phyloP scores from a whole-genome alignment of 495 filamentous ascomycete genomes.

The Antarctomyces pellizariae region DNA sequence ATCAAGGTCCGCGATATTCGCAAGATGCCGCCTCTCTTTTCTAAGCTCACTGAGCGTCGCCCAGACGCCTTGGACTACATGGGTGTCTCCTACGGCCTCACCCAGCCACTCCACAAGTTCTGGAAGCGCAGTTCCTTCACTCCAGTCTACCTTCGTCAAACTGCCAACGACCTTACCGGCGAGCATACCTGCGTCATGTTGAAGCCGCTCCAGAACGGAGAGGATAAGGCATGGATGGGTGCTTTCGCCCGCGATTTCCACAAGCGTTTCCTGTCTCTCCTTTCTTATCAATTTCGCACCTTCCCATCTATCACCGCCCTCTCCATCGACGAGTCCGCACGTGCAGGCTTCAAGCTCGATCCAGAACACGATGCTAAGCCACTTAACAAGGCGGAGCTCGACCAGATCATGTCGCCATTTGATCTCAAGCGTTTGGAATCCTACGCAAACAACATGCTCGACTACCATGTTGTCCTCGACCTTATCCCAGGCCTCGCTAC shows the following conservation, averaged over 20 bases:
- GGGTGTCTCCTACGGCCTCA: constrained; percentile 88
- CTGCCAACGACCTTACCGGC: constrained; percentile 83
- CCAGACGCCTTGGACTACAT: constrained; percentile 73
- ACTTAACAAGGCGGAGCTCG: constrained; percentile 49
- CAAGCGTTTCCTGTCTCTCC: constrained; percentile 59
- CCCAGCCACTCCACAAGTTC: constrained; percentile 74
- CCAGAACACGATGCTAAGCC: constrained; percentile 20
- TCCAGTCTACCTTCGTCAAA: constrained; percentile 89
- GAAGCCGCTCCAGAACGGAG: constrained; percentile 38
- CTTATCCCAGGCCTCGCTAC: constrained; percentile 61
- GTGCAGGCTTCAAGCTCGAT: constrained; percentile 40
- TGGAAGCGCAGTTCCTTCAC: constrained; percentile 77
- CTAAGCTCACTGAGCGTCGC: constrained; percentile 63
- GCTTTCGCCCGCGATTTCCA: constrained; percentile 89
- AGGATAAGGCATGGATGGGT: constrained; percentile 60
- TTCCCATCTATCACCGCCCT: constrained; percentile 66
- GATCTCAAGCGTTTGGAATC: constrained; percentile 86
- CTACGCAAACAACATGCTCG: constrained; percentile 88
- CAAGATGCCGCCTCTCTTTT: constrained; percentile 79
- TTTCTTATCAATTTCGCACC: constrained; percentile 77
- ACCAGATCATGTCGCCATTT: constrained; percentile 59
- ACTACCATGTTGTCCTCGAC: constrained; percentile 94
- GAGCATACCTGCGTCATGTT: constrained; percentile 98
- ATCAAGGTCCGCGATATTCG: constrained; percentile 77
- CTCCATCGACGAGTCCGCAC: constrained; percentile 73